These are phyloP conservation scores for Cryptococcus jaspeensis DNA, from an alignment of 1,284 basidiomycete genomes.

Conservation along the genomic window DNA sequence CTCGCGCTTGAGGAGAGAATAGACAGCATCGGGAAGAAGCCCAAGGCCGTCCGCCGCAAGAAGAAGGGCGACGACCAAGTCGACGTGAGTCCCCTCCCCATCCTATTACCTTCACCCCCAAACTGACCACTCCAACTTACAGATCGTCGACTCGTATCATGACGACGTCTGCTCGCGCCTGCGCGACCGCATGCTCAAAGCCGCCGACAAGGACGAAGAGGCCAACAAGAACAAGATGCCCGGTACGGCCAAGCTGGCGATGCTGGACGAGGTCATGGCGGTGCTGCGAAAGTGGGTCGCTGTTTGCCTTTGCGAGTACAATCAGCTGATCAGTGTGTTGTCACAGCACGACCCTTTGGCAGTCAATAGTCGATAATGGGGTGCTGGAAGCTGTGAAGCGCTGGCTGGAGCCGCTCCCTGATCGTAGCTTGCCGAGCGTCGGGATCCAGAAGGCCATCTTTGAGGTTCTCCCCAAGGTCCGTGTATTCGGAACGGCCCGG, in stretches of 20 bases:
- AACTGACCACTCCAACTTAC: conserved; percentile 30
- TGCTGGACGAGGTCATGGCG: conserved; percentile 87
- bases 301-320: background rate
- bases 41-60: conserved; percentile 67
- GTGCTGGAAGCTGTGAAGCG: conserved; percentile 82
- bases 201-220: conserved; percentile 80
- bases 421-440: conserved; percentile 86
- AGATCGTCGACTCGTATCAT: conserved; percentile 75
- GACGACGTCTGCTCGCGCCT: conserved; percentile 88
- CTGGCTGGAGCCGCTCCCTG: conserved; percentile 94
- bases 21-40: conserved; percentile 79
- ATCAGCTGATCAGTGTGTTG: background rate
- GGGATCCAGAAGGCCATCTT: conserved; percentile 96
- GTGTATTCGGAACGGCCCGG: conserved; percentile 2
- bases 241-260: conserved; percentile 77
- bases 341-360: conserved; percentile 72
- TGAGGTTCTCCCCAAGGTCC: conserved; percentile 66
- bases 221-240: conserved; percentile 80
- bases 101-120: background rate
- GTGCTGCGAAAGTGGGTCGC: conserved; percentile 81
- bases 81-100: conserved; percentile 33
- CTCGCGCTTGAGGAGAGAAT: conserved; percentile 53
- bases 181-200: conserved; percentile 79
- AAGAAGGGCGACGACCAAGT: conserved; percentile 64
- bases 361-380: conserved; percentile 94